Evolutionary conservation across 805 yeast species (phyloP).

Genomic region (Candida germanica): DNA sequence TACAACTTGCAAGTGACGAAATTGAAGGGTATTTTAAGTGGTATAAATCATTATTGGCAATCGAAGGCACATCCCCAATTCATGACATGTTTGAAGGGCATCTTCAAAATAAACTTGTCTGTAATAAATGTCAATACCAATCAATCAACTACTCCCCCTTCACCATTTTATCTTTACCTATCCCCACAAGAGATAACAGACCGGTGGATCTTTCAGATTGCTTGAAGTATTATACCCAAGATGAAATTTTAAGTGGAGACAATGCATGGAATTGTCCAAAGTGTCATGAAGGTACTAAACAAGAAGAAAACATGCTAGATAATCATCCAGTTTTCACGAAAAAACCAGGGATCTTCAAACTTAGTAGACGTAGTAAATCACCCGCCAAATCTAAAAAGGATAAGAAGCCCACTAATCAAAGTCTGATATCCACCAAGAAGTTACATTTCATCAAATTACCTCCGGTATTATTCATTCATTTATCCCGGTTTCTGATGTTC

Average conservation of each 20-base stretch:
- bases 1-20: constrained; percentile 28
- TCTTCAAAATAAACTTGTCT: constrained; percentile 58
- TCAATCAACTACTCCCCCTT: constrained; percentile 61
- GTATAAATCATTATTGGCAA: constrained; percentile 49
- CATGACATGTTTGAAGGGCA: constrained; percentile 71
- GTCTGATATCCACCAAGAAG: constrained; percentile 22
- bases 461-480: constrained; percentile 36
- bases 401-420: constrained; percentile 5
- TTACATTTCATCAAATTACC: constrained; percentile 34
- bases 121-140: constrained; percentile 62
- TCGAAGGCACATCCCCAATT: constrained; percentile 66
- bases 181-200: constrained; percentile 37
- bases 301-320: constrained; percentile 20
- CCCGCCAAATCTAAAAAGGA: constrained; percentile 30
- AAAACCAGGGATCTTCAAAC: constrained; percentile 32
- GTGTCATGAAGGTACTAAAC: constrained; percentile 39
- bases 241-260: constrained; percentile 66
- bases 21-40: constrained; percentile 57
- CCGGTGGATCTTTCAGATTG: constrained; percentile 57
- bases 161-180: constrained; percentile 60
- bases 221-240: constrained; percentile 55
- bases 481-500: constrained; percentile 44
- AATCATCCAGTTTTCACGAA: constrained; percentile 37
- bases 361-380: constrained; percentile 33
- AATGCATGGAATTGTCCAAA: constrained; percentile 86